Evolutionary conservation across 805 yeast species (phyloP), one percentile per base, ranked within the genome.

Genomic region (Wickerhamiella slavikovae): DNA sequence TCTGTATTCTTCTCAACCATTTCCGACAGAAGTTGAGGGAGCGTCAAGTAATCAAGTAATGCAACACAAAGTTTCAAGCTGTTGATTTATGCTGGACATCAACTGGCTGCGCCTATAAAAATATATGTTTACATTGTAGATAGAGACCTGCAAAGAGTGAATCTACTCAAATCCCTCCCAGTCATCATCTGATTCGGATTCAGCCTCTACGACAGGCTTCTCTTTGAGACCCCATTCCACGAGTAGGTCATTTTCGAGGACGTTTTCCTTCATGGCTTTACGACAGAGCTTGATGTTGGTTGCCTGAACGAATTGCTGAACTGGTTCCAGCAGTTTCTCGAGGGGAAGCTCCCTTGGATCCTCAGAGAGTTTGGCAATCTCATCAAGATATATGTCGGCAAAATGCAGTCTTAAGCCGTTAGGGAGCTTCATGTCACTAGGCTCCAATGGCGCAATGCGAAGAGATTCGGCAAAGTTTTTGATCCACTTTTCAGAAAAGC

Each of bases 361-460:
- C 22, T 55, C 61, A 32, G 73, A 47, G 2, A 72, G 65, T 37
- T 62, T 63, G 44, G 76, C 93, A 35, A 85, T 53, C 52, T 85
- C 98, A 41, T 82, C 95, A 22, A 77, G 49, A 47, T 68, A 70
- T 5, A 89, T 68, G 52, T 89, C 96, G 35, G 77, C 62, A 24
- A 85, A 51, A 55, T 85, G 98, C 48, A 76, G 68, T 12, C 93
- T 72, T 30, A 89, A 62, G 15, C 89, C 89, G 39, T 64, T 66
- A 25, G 91, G 73, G 15, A 71, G 57, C 38, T 64, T 62, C 22
- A 52, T 48, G 37, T 67, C 70, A 4, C 72, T 75, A 37, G 72
- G 64, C 25, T 45, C 44, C 27, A 52, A 30, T 2, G 56, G 48
- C 9, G 29, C 28, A 12, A 32, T 35, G 16, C 38, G 42, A 22